Conservation (phyloP, 306 rosid genomes). For the Dryas octopetala region DNA sequence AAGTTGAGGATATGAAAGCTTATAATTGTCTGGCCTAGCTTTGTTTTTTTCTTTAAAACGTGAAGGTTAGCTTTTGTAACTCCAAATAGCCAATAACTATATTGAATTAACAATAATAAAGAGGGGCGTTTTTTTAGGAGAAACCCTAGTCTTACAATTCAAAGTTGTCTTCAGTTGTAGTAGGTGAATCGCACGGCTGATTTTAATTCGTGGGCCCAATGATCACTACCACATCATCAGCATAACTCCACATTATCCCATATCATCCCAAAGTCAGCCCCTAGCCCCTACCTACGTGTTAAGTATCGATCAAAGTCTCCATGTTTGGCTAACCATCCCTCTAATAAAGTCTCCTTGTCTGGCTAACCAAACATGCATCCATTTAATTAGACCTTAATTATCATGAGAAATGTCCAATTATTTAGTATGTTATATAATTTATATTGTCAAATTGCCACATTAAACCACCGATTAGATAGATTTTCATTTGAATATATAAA, state of each 20-base stretch:
- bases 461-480: too few species aligned
- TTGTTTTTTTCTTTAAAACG: constrained; percentile 11
- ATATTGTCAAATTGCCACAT: too few species aligned
- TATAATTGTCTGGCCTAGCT: neutral
- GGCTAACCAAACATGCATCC: too few species aligned
- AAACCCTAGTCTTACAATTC: neutral
- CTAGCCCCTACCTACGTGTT: constrained; percentile 13
- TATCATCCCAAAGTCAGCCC: constrained; percentile 4
- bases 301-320: too few species aligned
- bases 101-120: constrained; percentile 3
- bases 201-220: constrained; percentile 24
- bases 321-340: neutral
- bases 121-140: neutral
- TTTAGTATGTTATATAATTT: too few species aligned
- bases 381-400: neutral
- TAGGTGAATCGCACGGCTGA: constrained; percentile 28
- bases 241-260: constrained; percentile 22
- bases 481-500: too few species aligned
- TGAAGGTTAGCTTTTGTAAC: constrained; percentile 15
- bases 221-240: constrained; percentile 26
- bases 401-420: too few species aligned
- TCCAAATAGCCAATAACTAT: constrained; percentile 6
- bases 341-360: too few species aligned
- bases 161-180: neutral
- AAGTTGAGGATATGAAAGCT: constrained; percentile 2